phyloP scores from a whole-genome alignment of 2,329 filamentous ascomycete species.

The Fusarium sp. region DNA sequence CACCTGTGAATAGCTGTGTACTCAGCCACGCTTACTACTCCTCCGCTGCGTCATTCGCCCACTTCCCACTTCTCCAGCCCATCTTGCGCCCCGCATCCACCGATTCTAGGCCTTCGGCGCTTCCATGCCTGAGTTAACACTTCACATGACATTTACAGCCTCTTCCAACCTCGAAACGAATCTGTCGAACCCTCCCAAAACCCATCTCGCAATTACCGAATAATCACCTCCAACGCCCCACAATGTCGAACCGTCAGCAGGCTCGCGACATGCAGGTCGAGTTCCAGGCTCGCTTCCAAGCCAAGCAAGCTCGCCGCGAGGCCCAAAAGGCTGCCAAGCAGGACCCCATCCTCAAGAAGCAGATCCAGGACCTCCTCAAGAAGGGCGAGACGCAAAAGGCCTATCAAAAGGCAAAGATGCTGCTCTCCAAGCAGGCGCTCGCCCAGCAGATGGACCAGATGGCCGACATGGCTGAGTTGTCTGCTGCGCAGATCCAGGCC shows the following conservation, averaged over 20 bases:
- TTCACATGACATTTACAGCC: constrained; percentile 40
- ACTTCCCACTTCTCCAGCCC: constrained; percentile 30
- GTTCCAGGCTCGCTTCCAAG: constrained; percentile 70
- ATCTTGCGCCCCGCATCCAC: constrained; percentile 32
- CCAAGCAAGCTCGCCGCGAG: constrained; percentile 69
- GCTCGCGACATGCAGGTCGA: constrained; percentile 70
- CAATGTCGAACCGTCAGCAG: constrained; percentile 67
- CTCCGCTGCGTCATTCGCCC: constrained; percentile 39
- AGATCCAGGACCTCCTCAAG: constrained; percentile 70
- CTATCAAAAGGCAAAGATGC: constrained; percentile 70
- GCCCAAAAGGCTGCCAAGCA: constrained; percentile 69
- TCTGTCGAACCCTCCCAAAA: background rate
- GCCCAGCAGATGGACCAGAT: constrained; percentile 71
- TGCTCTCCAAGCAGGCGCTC: constrained; percentile 68
- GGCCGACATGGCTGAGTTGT: constrained; percentile 70
- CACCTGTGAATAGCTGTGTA: constrained; percentile 16
- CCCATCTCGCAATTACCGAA: background rate
- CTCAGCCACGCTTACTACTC: too few species aligned
- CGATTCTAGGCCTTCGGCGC: constrained; percentile 35
- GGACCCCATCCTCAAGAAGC: constrained; percentile 68
- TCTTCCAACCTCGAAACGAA: constrained; percentile 5
- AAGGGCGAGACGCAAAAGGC: constrained; percentile 71
- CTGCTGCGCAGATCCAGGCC: constrained; percentile 68
- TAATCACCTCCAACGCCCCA: constrained; percentile 28
- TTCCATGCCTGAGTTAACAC: constrained; percentile 32